Evolutionary conservation across 1,284 basidiomycete species (phyloP).

Genomic region (Cryptococcus sp.): DNA sequence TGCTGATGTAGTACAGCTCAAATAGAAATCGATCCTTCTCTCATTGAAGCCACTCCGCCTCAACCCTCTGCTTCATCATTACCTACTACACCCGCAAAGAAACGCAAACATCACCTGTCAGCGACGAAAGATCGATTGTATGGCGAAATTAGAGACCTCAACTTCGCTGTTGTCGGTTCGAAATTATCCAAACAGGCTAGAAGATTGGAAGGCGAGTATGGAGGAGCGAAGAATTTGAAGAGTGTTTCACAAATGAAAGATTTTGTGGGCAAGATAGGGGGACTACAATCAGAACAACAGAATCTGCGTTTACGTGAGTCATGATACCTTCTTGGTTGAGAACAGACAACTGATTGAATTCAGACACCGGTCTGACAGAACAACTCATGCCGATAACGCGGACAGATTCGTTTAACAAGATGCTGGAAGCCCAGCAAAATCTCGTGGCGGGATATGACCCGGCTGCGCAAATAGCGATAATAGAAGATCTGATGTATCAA

Average conservation of each 20-base stretch:
- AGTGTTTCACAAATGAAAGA: slow-evolving; percentile 88
- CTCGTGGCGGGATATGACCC: slow-evolving; percentile 84
- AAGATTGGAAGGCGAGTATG: slow-evolving; percentile 82
- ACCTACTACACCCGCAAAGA: slow-evolving; percentile 58
- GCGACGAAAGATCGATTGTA: slow-evolving; percentile 76
- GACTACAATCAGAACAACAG: slow-evolving; percentile 86
- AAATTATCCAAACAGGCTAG: slow-evolving; percentile 76
- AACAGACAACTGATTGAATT: background rate
- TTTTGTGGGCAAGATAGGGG: slow-evolving; percentile 91
- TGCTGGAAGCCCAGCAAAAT: slow-evolving; percentile 94
- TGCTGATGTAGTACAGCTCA: slow-evolving; percentile 58
- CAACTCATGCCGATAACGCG: slow-evolving; percentile 76
- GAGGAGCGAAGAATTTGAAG: slow-evolving; percentile 53
- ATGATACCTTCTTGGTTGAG: background rate
- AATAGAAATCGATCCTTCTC: slow-evolving; percentile 77
- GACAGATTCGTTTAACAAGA: slow-evolving; percentile 85
- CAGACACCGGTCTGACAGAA: slow-evolving; percentile 93
- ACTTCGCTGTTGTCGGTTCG: slow-evolving; percentile 88
- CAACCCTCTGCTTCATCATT: slow-evolving; percentile 47
- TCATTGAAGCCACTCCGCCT: slow-evolving; percentile 56
- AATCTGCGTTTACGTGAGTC: slow-evolving; percentile 75
- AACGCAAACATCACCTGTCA: slow-evolving; percentile 80
- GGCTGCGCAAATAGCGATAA: slow-evolving; percentile 65
- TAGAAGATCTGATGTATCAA: slow-evolving; percentile 82
- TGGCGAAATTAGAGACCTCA: slow-evolving; percentile 77